Base-by-base conservation (phyloP, 495 filamentous ascomycete genomes). In the Parathielavia hyrcaniae region DNA sequence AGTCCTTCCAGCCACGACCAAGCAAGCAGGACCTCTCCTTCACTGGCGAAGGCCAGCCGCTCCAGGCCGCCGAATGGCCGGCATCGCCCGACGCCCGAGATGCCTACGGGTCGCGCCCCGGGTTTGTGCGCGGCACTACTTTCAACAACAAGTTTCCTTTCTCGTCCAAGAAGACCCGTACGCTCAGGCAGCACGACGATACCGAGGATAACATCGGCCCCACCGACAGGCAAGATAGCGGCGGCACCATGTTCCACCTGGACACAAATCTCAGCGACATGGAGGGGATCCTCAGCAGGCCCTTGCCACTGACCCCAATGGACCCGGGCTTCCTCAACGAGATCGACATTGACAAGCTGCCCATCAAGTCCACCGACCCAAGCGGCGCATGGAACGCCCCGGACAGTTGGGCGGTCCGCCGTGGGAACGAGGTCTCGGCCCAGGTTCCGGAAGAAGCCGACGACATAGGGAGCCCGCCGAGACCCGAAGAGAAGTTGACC, bases 361-460 rank as follows among this genome's bases (percentile, higher is more conserved):
- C 60, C 38, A 55, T 46, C 72, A 77, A 50, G 35, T 39, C 62
- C 60, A 38, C 53, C 30, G 73, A 69, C 14, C 53, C 63, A 53
- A 72, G 69, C 54, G 75, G 72, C 11, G 77, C 79, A 8, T 97
- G 91, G 91, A 85, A 90, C 70, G 90, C 90, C 4, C 91, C 91
- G 12, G 91, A 96, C 68, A 93, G 89, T 69, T 97, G 91, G 91
- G 88, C 86, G 36, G 90, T 96, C 36, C 88, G 85, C 60, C 83
- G 80, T 57, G 75, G 76, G 12, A 81, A 91, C 48, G 89, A 91
- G 48, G 62, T 60, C 50, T 59, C 67, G 8, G 58, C 57, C 8
- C 69, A 77, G 48, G 53, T 64, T 13, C 64, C 71, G 9, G 82
- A 84, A 11, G 82, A 84, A 63, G 73, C 81, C 38, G 86, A 89